A percentile compares a stretch with the other conserved stretches of the same genome.
phyloP scores from a whole-genome alignment of 176 grass and related monocot species.

The Carex littledalei region DNA sequence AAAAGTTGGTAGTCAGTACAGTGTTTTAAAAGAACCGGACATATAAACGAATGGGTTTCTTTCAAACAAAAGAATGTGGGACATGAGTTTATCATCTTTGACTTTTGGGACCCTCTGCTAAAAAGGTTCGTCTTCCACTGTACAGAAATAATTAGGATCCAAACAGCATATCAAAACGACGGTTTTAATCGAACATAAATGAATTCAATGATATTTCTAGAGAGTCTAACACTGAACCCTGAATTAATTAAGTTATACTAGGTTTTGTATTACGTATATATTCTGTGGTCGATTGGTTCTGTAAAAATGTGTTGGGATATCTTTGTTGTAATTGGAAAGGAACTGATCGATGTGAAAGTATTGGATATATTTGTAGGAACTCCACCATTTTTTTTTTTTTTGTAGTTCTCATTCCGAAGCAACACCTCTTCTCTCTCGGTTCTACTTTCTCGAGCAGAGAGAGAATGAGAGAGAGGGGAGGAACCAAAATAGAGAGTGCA shows the following conservation, averaged over 20 bases:
- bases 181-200: background rate
- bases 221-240: background rate
- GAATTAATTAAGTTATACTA: background rate
- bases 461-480: too few species aligned
- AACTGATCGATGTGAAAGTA: background rate
- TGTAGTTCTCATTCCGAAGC: too few species aligned
- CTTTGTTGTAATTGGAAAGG: background rate
- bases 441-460: too few species aligned
- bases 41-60: background rate
- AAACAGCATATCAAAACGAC: background rate
- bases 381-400: too few species aligned
- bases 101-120: background rate
- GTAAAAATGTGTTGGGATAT: background rate
- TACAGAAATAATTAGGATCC: background rate
- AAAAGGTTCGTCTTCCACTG: background rate
- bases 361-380: background rate
- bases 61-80: background rate
- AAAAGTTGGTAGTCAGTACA: background rate
- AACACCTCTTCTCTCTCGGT: too few species aligned
- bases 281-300: background rate
- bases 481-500: too few species aligned
- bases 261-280: background rate
- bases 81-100: background rate
- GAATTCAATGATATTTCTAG: background rate
- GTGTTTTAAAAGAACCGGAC: background rate